Conservation (phyloP, 768 basidiomycete species). For the Leccinum incarnatum region DNA sequence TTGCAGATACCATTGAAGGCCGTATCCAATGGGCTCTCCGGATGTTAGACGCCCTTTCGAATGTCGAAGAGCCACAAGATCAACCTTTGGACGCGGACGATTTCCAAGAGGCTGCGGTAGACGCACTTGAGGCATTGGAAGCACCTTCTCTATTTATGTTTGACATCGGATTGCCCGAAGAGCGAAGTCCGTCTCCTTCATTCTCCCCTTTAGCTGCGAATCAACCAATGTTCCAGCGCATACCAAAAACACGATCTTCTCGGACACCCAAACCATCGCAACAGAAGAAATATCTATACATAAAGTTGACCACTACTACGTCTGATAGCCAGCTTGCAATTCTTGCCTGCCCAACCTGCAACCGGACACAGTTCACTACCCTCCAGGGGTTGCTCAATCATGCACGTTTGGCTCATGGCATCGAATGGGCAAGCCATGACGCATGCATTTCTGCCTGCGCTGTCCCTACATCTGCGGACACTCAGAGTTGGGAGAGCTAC, state of each 20-base stretch:
- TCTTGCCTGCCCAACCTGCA: conserved; percentile 43
- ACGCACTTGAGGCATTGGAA: conserved; percentile 42
- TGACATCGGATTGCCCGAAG: conserved; percentile 22
- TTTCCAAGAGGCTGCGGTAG: conserved; percentile 41
- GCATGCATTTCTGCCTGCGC: conserved; percentile 49
- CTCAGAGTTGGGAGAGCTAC: conserved; percentile 33
- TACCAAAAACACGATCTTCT: conserved; percentile 27
- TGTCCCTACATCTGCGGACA: conserved; percentile 32
- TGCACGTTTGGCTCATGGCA: conserved; percentile 45
- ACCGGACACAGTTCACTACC: conserved; percentile 47
- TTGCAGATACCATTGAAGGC: conserved; percentile 41
- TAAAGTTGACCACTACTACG: conserved; percentile 33
- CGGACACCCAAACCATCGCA: conserved; percentile 28
- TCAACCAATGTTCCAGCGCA: conserved; percentile 15
- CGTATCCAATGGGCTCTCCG: conserved; percentile 46
- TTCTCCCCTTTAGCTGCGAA: conserved; percentile 16
- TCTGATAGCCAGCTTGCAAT: conserved; percentile 30
- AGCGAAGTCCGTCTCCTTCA: conserved; percentile 23
- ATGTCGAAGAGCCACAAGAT: conserved; percentile 12
- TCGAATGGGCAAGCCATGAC: conserved; percentile 51
- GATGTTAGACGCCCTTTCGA: conserved; percentile 36
- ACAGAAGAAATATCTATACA: conserved; percentile 39
- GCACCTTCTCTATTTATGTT: conserved; percentile 38
- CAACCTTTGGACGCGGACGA: conserved; percentile 26
- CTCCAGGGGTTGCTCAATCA: conserved; percentile 54